These are phyloP conservation scores for Psidium friedrichsthalianum DNA, from an alignment of 345 rosid species.

Conservation along the genomic window DNA sequence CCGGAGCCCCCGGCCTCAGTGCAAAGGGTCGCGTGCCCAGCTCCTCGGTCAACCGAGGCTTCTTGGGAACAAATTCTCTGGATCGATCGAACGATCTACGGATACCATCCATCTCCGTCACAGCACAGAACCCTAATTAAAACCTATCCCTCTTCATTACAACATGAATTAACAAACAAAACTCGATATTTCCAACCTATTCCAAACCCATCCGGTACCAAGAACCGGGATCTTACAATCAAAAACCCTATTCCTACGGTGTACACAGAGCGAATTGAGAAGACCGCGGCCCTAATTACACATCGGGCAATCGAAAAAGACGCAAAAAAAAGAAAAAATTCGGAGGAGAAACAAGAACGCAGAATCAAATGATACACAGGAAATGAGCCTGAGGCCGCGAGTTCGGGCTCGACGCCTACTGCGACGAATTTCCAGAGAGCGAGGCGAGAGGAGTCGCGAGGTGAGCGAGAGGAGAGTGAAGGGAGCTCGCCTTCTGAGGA, in stretches of 20 bases:
- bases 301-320: background rate
- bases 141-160: slow-evolving; percentile 1
- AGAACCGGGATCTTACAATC: slow-evolving; percentile 6
- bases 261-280: background rate
- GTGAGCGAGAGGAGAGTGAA: background rate
- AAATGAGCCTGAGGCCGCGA: background rate
- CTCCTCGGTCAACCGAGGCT: slow-evolving; percentile 53
- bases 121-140: slow-evolving; percentile 9
- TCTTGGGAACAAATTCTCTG: slow-evolving; percentile 60
- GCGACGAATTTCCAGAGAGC: background rate
- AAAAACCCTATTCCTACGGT: background rate
- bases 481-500: background rate
- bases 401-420: background rate
- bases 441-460: background rate
- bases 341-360: background rate
- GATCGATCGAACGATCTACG: slow-evolving; percentile 88
- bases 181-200: background rate
- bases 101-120: slow-evolving; percentile 37
- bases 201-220: background rate
- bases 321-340: background rate
- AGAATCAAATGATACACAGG: background rate
- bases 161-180: background rate
- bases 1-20: slow-evolving; percentile 29
- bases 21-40: slow-evolving; percentile 29
- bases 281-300: background rate